Evolutionary conservation across 2,329 filamentous ascomycete genomes (phyloP).

Genomic region (Colletotrichum tropicicola): DNA sequence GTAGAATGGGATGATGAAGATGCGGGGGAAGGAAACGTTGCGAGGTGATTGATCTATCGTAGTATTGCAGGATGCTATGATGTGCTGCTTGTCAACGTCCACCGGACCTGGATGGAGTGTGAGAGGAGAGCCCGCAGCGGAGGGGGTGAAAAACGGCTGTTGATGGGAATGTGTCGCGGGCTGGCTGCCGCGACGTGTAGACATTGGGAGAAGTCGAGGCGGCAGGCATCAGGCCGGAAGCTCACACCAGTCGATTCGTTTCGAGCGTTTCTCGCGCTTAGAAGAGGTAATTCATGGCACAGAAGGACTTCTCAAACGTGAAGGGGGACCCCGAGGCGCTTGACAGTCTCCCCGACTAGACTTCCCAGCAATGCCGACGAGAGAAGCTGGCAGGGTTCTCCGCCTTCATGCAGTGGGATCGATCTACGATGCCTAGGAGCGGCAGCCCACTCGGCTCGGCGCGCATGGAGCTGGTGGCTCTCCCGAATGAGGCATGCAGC

Average conservation of each 20-base stretch:
- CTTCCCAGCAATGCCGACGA: background rate
- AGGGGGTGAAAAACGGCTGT: background rate
- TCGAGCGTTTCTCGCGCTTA: background rate
- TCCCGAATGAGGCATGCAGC: background rate
- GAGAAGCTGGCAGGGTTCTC: conserved; percentile 18
- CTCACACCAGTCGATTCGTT: conserved; percentile 9
- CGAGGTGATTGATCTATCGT: background rate
- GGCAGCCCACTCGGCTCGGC: conserved; percentile 6
- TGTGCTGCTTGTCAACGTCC: conserved; percentile 11
- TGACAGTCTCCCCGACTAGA: background rate
- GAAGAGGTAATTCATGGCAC: background rate
- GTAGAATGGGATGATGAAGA: conserved; percentile 4
- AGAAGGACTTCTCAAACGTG: background rate
- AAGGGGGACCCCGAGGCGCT: background rate
- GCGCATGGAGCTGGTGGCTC: background rate
- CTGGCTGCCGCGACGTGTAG: conserved; percentile 8
- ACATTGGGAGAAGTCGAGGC: background rate
- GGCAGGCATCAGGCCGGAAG: conserved; percentile 1
- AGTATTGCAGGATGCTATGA: conserved; percentile 20
- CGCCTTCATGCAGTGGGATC: conserved; percentile 18
- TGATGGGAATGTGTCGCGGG: background rate
- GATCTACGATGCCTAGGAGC: conserved; percentile 5
- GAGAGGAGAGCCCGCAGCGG: background rate
- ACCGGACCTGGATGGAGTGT: background rate
- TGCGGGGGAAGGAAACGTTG: conserved; percentile 21